Base-by-base conservation (phyloP, 768 basidiomycete genomes). In the Macrolepiota albuminosa region DNA sequence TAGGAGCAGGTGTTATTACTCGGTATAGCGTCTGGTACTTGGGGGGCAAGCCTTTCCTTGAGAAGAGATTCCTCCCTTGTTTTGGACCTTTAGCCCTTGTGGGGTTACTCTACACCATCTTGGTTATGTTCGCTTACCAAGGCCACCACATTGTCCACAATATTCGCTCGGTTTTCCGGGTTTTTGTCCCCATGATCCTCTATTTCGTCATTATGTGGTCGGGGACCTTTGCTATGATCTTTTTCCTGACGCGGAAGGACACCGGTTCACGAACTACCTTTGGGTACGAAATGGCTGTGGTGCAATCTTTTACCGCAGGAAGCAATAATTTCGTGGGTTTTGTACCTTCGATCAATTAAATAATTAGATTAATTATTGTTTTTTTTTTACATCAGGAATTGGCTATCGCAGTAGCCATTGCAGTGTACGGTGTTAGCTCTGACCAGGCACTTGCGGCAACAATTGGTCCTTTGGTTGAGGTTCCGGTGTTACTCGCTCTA, bases 361-460 rank as follows among this genome's bases (percentile, higher is more conserved):
- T 37, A 3, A 50, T 33, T 7, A 56, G 47, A 26, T 52, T 47
- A 43, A 26, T 37, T n/a, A 14, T 51, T n/a, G 55, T 26, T 34
- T 1, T 39, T 1, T 2, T n/a, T 29, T 2, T 13, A 3, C 11
- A 42, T n/a, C 67, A 88, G 81, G 90, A 93, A 74, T 79, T 93
- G 0, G 90, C 92, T 0, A 94, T 94, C 56, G 91, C 93, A 0
- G 86, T 93, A 0, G 81, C 86, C 3, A 87, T 92, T 45, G 86
- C 89, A 0, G 83, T 87, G 0, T 94, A 86, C 70, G 91, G 93
- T 3, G 84, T 88, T 6, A 79, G 84, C 6, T 91, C 89, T 0
- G 84, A 88, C 57, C 86, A 94, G 72, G 91, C 89, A 0, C 76
- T 94, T 0, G 91, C 91, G 0, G 89, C 91, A 0, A 92, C 91